Percentiles rank a stretch among this genome's conserved stretches.
phyloP scores from a whole-genome alignment of 495 filamentous ascomycete genomes.

The Thermochaetoides thermophila region DNA sequence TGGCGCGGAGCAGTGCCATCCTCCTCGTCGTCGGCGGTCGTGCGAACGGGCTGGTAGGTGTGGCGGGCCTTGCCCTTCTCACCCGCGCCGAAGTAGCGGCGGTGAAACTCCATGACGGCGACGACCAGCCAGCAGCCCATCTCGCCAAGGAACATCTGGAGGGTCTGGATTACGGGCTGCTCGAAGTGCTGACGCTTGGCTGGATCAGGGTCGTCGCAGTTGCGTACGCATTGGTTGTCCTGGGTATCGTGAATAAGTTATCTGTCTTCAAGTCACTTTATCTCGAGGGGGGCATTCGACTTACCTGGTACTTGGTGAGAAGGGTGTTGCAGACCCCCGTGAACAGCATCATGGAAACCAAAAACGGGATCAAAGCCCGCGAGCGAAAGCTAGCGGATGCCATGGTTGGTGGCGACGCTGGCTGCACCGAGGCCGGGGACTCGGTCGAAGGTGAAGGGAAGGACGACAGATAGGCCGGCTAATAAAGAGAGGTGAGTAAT shows the following conservation, averaged over 20 bases:
- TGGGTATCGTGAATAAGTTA: constrained; percentile 16
- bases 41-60: constrained; percentile 47
- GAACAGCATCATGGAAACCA: constrained; percentile 83
- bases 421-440: neutral
- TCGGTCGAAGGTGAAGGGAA: neutral
- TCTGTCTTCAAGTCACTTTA: neutral
- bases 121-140: constrained; percentile 87
- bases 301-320: constrained; percentile 87
- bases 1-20: constrained; percentile 14
- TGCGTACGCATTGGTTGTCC: constrained; percentile 91
- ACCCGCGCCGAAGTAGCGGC: constrained; percentile 29
- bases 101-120: constrained; percentile 46
- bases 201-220: constrained; percentile 69
- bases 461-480: no score
- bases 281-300: constrained; percentile 6
- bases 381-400: constrained; percentile 20
- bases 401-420: no score
- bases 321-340: constrained; percentile 92
- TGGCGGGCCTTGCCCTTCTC: constrained; percentile 14
- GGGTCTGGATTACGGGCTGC: constrained; percentile 90
- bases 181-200: constrained; percentile 58
- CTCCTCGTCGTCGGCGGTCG: constrained; percentile 20
- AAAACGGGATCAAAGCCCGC: constrained; percentile 56
- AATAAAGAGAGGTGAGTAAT: no score
- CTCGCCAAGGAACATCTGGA: constrained; percentile 89